Evolutionary conservation across 23 red algal species (phyloP).

Genomic region (Cyanidioschyzon merolae): DNA sequence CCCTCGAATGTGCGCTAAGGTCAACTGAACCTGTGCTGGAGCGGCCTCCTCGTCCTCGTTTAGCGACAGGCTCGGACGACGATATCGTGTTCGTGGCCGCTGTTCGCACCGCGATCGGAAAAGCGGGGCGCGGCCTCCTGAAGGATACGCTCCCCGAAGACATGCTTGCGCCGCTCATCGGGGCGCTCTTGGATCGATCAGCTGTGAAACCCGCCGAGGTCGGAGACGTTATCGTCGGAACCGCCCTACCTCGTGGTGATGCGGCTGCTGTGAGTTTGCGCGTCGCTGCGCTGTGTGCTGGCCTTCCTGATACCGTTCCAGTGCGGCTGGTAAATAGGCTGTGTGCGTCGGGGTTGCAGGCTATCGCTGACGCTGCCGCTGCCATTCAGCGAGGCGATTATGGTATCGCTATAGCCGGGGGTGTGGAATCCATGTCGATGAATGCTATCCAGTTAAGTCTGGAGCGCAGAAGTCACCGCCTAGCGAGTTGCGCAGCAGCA

Average conservation of each 20-base stretch:
- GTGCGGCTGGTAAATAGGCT: constrained; percentile 78
- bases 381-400: constrained; percentile 71
- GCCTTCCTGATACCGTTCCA: constrained; percentile 59
- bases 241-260: constrained; percentile 73
- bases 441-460: constrained; percentile 57
- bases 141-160: constrained; percentile 84
- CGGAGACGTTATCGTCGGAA: constrained; percentile 78
- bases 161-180: constrained; percentile 62
- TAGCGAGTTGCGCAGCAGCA: constrained; percentile 33
- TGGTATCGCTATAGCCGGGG: constrained; percentile 73
- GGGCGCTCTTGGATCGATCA: constrained; percentile 43
- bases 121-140: constrained; percentile 74
- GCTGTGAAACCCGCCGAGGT: constrained; percentile 39
- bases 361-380: constrained; percentile 92
- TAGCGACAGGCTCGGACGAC: constrained; percentile 36
- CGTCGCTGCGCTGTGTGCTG: constrained; percentile 53
- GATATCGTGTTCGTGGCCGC: constrained; percentile 89
- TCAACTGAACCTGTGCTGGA: constrained; percentile 22
- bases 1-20: constrained; percentile 44
- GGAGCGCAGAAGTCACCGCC: constrained; percentile 35
- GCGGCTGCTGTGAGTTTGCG: constrained; percentile 60
- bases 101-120: constrained; percentile 77
- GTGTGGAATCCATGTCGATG: constrained; percentile 85
- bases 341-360: constrained; percentile 93
- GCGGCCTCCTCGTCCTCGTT: constrained; percentile 32